Base-by-base conservation (phyloP, 2,329 filamentous ascomycete genomes). In the Graphiopsis chlorocephala region DNA sequence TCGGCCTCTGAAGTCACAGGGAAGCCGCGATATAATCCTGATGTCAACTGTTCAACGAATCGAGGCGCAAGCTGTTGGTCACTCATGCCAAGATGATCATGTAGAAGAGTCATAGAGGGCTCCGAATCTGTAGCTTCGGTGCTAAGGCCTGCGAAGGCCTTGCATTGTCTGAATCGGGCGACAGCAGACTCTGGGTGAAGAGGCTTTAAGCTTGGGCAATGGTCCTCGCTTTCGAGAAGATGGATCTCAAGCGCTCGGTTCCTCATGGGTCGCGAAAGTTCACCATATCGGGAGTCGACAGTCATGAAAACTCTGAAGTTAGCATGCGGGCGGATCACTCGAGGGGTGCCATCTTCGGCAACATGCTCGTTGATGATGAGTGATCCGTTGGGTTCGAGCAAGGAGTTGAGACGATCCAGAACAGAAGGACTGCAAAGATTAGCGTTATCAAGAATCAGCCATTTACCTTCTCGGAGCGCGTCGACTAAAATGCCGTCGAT, bases 371-470 rank as follows among this genome's bases (percentile, higher is more conserved):
- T 98, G 75, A 99, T 90, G 71, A 91, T 92, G 25, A 99, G 81
- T 67, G 88, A 88, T 0, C 95, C 95, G 72, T 93, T 89, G 0
- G 93, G 93, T 75, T 99, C 95, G 8, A 98, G 88, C 10, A 99
- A 81, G 0, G 95, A 98, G 76, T 99, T 99, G 60, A 99, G 81
- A 67, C 96, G 86, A 78, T 99, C 95, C 11, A 99, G 84, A 1
- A 99, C 95, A 7, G 94, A 97, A 26, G 94, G 90, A 72, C 90
- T 97, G 80, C 96, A 99, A 64, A 99, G 85, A 73, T 99, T 99
- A 66, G 96, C 95, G 77, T 99, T 97, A 78, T 99, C 95, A 25
- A 99, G 86, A 12, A 99, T 89, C 20, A 99, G 83, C 95, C 95
- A 99, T 66, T 93, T 86, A 15, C 95, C 95, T 70, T 89, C 83